phyloP scores from a whole-genome alignment of 441 rosid species.

The Pelargonium citronellum region DNA sequence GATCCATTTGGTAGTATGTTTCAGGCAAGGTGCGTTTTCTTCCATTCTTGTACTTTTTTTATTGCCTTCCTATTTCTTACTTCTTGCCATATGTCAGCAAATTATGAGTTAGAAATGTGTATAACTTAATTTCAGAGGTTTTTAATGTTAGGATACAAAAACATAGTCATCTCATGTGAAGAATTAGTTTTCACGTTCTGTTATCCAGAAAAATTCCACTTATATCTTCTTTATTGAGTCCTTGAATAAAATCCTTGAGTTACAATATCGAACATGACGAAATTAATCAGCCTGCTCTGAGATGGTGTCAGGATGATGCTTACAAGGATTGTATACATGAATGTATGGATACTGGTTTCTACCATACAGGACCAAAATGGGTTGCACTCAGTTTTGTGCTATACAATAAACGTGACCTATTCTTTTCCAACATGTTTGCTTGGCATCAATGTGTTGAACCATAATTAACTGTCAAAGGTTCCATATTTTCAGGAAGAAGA shows the following conservation, averaged over 20 bases:
- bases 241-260: background rate
- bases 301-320: too few species aligned
- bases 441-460: background rate
- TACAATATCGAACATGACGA: background rate
- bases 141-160: background rate
- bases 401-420: background rate
- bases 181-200: background rate
- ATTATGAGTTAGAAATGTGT: background rate
- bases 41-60: background rate
- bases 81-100: background rate
- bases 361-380: background rate
- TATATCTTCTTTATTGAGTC: background rate
- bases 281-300: too few species aligned
- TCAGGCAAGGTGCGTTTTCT: conserved; percentile 48
- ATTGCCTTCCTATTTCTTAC: background rate
- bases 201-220: background rate
- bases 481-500: conserved; percentile 61
- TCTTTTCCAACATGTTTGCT: background rate
- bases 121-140: background rate
- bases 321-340: background rate
- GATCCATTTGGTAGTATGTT: conserved; percentile 50
- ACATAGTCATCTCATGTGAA: background rate
- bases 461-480: conserved; percentile 13
- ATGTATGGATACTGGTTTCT: background rate
- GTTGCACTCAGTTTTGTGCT: background rate